Percentiles rank a stretch among this genome's conserved stretches.
Evolutionary conservation across 2,329 filamentous ascomycete species (phyloP).

Genomic region (Zymoseptoria pseudotritici): DNA sequence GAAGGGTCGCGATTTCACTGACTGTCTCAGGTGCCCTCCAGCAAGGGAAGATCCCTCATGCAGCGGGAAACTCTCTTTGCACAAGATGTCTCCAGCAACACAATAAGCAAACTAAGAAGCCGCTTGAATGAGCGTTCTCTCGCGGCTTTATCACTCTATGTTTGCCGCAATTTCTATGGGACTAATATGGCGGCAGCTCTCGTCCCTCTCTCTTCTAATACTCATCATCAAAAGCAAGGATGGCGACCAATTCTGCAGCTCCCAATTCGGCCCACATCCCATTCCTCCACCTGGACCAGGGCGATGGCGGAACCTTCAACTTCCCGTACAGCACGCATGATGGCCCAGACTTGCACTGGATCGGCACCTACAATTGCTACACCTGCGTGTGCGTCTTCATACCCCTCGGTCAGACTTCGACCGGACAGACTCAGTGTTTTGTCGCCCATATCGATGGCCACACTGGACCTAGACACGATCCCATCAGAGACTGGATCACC

Average conservation of each 20-base stretch:
- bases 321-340: not conserved
- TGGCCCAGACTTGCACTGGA: not conserved
- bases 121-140: not conserved
- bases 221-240: not conserved
- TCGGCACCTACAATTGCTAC: not conserved
- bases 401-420: not conserved
- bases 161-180: not conserved
- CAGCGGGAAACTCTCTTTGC: not conserved
- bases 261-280: not conserved
- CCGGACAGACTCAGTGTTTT: not conserved
- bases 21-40: not conserved
- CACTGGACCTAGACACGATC: not conserved
- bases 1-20: not conserved
- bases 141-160: not conserved
- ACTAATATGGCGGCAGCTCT: not conserved
- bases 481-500: not conserved
- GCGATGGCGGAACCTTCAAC: not conserved
- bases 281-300: not conserved
- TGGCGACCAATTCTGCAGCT: not conserved
- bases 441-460: not conserved
- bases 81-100: not conserved
- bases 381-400: not conserved
- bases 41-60: not conserved
- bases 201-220: not conserved
- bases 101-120: not conserved